Conservation (phyloP, 371 early-diverging fungal species). For the Nematocida ironsii region DNA sequence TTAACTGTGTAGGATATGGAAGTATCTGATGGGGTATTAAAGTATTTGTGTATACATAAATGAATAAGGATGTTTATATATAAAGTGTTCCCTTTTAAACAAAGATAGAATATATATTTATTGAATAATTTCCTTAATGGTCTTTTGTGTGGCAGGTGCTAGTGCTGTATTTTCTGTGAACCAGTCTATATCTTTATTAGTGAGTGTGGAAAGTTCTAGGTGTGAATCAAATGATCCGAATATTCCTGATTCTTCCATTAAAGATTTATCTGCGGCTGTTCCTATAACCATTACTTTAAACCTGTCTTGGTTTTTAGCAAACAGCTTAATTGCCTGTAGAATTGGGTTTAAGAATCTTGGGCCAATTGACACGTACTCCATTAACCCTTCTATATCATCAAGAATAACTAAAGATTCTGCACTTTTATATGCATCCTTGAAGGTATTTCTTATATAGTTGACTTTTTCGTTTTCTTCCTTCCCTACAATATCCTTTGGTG, state of each 20-base stretch:
- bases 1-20: too few species aligned
- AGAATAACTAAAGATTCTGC: conserved; percentile 87
- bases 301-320: conserved; percentile 67
- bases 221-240: conserved; percentile 52
- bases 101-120: conserved; percentile 22
- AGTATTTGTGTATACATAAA: too few species aligned
- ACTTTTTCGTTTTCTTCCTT: conserved; percentile 85
- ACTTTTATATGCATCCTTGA: conserved; percentile 89
- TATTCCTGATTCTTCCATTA: conserved; percentile 56
- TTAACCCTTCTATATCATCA: conserved; percentile 87
- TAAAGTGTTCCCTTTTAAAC: too few species aligned
- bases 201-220: not conserved
- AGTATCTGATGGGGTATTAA: too few species aligned
- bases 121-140: conserved; percentile 49
- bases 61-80: too few species aligned
- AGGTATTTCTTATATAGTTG: conserved; percentile 78
- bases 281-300: conserved; percentile 69
- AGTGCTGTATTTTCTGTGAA: conserved; percentile 12
- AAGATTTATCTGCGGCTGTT: conserved; percentile 56
- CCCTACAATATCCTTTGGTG: conserved; percentile 92
- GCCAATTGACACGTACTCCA: conserved; percentile 94
- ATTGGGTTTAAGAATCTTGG: conserved; percentile 92
- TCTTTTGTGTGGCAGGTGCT: conserved; percentile 2
- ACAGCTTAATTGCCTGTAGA: conserved; percentile 80
- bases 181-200: conserved; percentile 33